Conservation (phyloP, 2,329 filamentous ascomycete species). For the Arthroderma sp. region DNA sequence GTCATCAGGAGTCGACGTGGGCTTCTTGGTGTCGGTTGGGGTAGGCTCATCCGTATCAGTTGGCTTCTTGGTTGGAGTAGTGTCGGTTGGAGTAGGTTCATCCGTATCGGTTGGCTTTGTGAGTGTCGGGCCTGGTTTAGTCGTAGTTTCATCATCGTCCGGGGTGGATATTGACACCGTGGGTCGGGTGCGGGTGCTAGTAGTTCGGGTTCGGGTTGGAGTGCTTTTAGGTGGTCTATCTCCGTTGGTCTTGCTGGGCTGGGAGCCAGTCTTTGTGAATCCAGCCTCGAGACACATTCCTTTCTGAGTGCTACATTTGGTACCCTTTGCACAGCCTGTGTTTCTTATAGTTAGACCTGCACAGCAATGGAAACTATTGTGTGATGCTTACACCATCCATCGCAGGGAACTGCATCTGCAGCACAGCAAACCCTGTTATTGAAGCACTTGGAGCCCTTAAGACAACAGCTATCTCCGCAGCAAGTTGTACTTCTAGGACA, state of each 20-base stretch:
- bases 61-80: neutral
- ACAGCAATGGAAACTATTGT: neutral
- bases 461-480: constrained; percentile 1
- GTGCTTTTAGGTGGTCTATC: neutral
- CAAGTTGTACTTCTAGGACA: constrained; percentile 1
- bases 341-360: neutral
- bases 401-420: neutral
- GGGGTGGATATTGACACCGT: neutral
- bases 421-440: constrained; percentile 1
- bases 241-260: neutral
- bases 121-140: neutral
- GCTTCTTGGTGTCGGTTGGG: neutral
- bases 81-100: neutral
- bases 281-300: neutral
- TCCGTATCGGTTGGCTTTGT: neutral
- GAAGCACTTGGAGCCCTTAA: neutral
- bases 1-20: neutral
- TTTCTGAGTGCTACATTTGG: neutral
- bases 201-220: neutral
- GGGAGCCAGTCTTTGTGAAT: neutral
- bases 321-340: neutral
- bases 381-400: constrained; percentile 1
- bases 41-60: neutral
- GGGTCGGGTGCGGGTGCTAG: neutral
- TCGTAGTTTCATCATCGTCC: neutral